Conservation (phyloP, 192 early-diverging fungal genomes). For the Nowakowskiella sp. region DNA sequence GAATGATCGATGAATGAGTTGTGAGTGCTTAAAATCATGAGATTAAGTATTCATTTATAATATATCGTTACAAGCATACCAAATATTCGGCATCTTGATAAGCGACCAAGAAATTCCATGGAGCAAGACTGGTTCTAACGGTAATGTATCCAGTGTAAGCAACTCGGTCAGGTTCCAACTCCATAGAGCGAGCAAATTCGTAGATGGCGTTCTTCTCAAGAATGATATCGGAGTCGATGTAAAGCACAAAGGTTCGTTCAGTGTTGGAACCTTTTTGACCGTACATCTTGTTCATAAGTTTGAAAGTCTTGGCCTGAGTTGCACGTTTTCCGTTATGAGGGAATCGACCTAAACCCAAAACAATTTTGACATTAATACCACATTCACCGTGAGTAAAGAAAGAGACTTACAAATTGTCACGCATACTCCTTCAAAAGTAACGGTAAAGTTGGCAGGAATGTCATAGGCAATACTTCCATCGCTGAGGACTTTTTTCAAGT, state of each 20-base stretch:
- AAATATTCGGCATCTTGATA: slow-evolving; percentile 42
- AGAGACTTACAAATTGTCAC: slow-evolving; percentile 32
- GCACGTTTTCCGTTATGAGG: slow-evolving; percentile 44
- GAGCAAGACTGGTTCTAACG: slow-evolving; percentile 1
- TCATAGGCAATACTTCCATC: too few relatives aligned
- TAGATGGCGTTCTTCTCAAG: slow-evolving; percentile 20
- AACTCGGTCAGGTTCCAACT: slow-evolving; percentile 13
- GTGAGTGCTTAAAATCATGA: too few relatives aligned
- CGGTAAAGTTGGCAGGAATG: too few relatives aligned
- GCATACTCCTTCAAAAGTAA: too few relatives aligned
- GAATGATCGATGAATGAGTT: slow-evolving; percentile 25
- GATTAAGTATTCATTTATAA: too few relatives aligned
- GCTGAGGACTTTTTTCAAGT: too few relatives aligned
- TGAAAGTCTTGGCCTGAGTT: slow-evolving; percentile 40
- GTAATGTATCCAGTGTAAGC: slow-evolving; percentile 30
- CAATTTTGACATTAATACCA: slow-evolving; percentile 10
- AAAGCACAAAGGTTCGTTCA: slow-evolving; percentile 21
- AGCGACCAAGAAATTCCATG: slow-evolving; percentile 19
- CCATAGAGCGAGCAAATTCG: slow-evolving; percentile 28
- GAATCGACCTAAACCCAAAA: slow-evolving; percentile 25
- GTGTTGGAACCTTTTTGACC: background rate
- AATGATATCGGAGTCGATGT: slow-evolving; percentile 43
- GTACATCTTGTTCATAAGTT: slow-evolving; percentile 1
- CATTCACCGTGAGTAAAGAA: too few relatives aligned
- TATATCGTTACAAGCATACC: too few relatives aligned